Evolutionary conservation across 768 basidiomycete species (phyloP).

Genomic region (Suillus decipiens): DNA sequence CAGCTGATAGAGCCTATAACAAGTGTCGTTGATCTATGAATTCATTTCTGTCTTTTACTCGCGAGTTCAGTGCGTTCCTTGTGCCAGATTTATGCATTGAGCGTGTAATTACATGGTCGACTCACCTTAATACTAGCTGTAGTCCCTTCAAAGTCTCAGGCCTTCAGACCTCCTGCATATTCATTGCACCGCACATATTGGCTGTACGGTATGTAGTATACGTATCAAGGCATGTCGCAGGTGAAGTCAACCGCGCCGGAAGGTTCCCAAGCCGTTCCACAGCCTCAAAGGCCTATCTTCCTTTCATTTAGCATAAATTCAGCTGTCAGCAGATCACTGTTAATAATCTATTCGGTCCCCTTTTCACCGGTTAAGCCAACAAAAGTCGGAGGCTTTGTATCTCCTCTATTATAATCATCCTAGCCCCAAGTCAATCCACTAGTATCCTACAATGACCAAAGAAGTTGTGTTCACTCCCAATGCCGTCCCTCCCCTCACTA

Average conservation of each 20-base stretch:
- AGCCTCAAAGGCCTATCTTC: neutral
- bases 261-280: neutral
- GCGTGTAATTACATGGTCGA: neutral
- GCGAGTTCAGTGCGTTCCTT: neutral
- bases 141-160: neutral
- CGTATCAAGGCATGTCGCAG: neutral
- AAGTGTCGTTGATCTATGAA: neutral
- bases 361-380: neutral
- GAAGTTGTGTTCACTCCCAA: slow-evolving; percentile 29
- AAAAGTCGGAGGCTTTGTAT: neutral
- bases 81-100: neutral
- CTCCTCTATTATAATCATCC: neutral
- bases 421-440: neutral
- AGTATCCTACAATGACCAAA: slow-evolving; percentile 29
- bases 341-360: neutral
- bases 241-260: neutral
- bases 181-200: neutral
- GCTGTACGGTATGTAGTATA: neutral
- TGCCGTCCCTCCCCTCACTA: slow-evolving; percentile 36
- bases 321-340: neutral
- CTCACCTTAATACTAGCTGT: neutral
- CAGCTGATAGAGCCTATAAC: neutral
- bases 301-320: no score
- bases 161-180: neutral
- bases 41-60: neutral